Evolutionary conservation across 2,329 filamentous ascomycete genomes (phyloP).

Genomic region (Colletotrichum tofieldiae): DNA sequence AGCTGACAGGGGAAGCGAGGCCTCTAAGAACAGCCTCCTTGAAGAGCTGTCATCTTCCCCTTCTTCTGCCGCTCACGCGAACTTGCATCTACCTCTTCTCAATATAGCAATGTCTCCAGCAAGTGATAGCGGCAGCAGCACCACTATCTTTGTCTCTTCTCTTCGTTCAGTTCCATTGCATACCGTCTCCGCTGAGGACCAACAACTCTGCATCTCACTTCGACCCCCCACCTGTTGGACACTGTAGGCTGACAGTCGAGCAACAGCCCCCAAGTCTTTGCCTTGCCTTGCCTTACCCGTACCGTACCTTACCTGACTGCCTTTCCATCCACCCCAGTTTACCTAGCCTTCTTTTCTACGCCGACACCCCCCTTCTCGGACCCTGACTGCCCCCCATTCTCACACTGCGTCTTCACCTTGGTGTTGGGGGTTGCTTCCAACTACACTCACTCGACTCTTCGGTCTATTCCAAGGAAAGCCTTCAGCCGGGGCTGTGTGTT

Average conservation of each 20-base stretch:
- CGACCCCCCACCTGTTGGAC: slow-evolving; percentile 50
- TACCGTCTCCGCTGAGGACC: slow-evolving; percentile 51
- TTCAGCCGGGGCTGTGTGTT: slow-evolving; percentile 64
- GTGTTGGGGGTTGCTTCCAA: slow-evolving; percentile 51
- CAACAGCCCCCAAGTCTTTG: slow-evolving; percentile 31
- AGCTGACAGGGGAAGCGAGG: slow-evolving; percentile 48
- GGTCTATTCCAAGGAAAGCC: slow-evolving; percentile 50
- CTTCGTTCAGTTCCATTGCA: slow-evolving; percentile 56
- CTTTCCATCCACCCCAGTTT: slow-evolving; percentile 41
- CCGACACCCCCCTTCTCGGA: slow-evolving; percentile 44
- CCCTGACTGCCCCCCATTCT: slow-evolving; percentile 42
- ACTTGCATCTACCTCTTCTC: slow-evolving; percentile 47
- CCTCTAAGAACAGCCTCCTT: slow-evolving; percentile 47
- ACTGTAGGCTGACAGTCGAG: slow-evolving; percentile 52
- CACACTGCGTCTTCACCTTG: slow-evolving; percentile 45
- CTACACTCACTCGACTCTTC: slow-evolving; percentile 51
- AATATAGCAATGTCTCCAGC: slow-evolving; percentile 60
- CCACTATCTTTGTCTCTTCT: slow-evolving; percentile 51
- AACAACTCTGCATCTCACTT: slow-evolving; percentile 48
- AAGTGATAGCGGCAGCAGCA: slow-evolving; percentile 46
- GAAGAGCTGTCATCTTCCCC: slow-evolving; percentile 43
- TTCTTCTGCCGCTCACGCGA: slow-evolving; percentile 49
- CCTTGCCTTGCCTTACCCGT: slow-evolving; percentile 28
- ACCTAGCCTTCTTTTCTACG: slow-evolving; percentile 34
- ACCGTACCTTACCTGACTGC: slow-evolving; percentile 30